Base-by-base conservation (phyloP, 1,284 basidiomycete species). In the Neonothopanus nambi region DNA sequence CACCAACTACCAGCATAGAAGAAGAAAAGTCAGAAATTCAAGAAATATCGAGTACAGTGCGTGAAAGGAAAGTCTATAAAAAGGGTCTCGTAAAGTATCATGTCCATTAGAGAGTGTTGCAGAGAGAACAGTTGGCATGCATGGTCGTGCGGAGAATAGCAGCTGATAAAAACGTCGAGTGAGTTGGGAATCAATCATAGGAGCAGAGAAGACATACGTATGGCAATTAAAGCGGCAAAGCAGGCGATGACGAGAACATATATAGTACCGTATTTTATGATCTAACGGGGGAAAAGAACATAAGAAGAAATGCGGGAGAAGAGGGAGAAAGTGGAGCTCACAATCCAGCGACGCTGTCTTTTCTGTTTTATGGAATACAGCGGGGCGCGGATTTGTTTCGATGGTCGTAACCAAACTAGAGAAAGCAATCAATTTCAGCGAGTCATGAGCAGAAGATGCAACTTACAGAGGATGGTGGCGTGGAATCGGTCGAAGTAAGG, bases 341-440 rank as follows among this genome's bases (percentile, higher is more conserved):
- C 91, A 64, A 95, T 95, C 79, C 88, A 88, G 55, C 91, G 82
- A 57, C 94, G 84, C 69, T 92, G 89, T 65, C 84, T 83, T 71
- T 87, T 89, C 71, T 94, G 90, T 70, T 92, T 92, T 66, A 90
- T 80, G 49, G 90, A 91, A 72, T 93, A 99, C 65, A 99, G 79
- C 4, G 96, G 96, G 2, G 94, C 89, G 57, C 93, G 90, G 64
- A 97, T 96, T 73, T 96, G 92, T 66, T 92, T 91, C 52, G 90
- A 90, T 23, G 89, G 89, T 26, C 88, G 85, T 51, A 92, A 69
- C 91, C 91, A 92, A 77, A 93, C 88, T 89, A 58, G 36, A 57
- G 35, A 23, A 41, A 18, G 28, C 11, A 54, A 62, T 48, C 50
- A 59, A 30, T 59, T 61, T 35, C 61, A 60, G 38, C 52, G 61